Conservation (phyloP, 2,329 filamentous ascomycete species). For the Stachybotrys echinatus region DNA sequence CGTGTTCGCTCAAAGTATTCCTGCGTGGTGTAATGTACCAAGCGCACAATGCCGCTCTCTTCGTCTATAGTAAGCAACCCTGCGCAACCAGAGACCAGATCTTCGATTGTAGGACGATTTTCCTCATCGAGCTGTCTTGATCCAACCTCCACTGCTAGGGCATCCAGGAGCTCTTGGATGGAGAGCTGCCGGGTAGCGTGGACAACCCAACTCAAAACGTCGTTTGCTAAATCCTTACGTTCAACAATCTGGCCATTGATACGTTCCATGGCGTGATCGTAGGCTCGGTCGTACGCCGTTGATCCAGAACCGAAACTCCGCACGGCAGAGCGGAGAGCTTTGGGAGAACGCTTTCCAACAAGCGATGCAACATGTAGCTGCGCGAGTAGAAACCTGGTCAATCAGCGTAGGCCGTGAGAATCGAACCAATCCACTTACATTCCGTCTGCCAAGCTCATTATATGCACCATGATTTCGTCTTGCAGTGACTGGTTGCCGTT, state of each 20-base stretch:
- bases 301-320: too few relatives aligned
- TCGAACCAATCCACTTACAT: background rate
- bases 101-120: slow-evolving; percentile 20
- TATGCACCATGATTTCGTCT: background rate
- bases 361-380: slow-evolving; percentile 4
- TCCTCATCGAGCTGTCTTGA: slow-evolving; percentile 22
- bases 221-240: slow-evolving; percentile 24
- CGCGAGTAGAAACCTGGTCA: background rate
- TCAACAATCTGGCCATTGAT: slow-evolving; percentile 25
- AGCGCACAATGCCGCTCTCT: slow-evolving; percentile 27
- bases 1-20: slow-evolving; percentile 32
- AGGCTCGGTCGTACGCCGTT: too few relatives aligned
- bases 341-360: background rate
- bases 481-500: background rate
- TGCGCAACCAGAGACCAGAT: slow-evolving; percentile 29
- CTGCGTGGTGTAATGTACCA: slow-evolving; percentile 39
- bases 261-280: too few relatives aligned
- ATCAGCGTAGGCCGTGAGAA: background rate
- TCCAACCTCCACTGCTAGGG: slow-evolving; percentile 27
- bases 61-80: slow-evolving; percentile 35
- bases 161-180: slow-evolving; percentile 30
- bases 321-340: too few relatives aligned
- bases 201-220: slow-evolving; percentile 32
- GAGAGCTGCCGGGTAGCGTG: slow-evolving; percentile 26
- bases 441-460: background rate